Evolutionary conservation across 768 basidiomycete species (phyloP), one percentile per base, ranked within the genome.

Genomic region (Grammothele lineata): DNA sequence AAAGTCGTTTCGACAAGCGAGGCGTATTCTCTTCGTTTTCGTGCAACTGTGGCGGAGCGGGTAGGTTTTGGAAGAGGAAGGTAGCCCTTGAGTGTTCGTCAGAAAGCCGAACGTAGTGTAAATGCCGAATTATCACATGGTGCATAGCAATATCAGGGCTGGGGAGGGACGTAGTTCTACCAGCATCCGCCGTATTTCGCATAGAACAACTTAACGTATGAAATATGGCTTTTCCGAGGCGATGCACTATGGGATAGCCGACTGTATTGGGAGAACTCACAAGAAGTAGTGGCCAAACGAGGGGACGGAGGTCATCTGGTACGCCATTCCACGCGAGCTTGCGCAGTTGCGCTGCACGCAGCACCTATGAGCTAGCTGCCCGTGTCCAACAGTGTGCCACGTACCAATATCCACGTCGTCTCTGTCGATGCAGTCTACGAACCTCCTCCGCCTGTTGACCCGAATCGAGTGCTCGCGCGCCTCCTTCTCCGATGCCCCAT

Each of bases 261-360:
- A n/a, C n/a, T n/a, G n/a, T n/a, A n/a, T n/a, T n/a, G 15, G 10
- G 17, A 42, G 41, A 5, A 73, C 88, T 55, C 61, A 95, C 93
- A 32, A 98, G 80, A 25, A 99, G 75, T 39, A 97, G 72, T 61
- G 92, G 92, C 96, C 96, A 99, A 21, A 85, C 87, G 61, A 96
- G 78, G 0, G 92, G 91, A 33, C 96, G 78, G 22, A 99, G 71
- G 57, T 93, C 89, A 45, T 66, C 63, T 0, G 96, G 95, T 21
- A 97, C 87, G 19, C 96, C 96, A 41, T 86, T 85, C 96, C 96
- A 99, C 17, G 93, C 85, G 39, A 96, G 77, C 60, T 92, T 92
- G 39, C 93, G 77, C 51, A 99, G 73, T 62, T 92, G 89, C 17
- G 80, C 89, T 88, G 54, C 14, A 18, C 23, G 40, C 23, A 25